Conservation (phyloP, 169 alveolate species). For the Plasmodium berghei region DNA sequence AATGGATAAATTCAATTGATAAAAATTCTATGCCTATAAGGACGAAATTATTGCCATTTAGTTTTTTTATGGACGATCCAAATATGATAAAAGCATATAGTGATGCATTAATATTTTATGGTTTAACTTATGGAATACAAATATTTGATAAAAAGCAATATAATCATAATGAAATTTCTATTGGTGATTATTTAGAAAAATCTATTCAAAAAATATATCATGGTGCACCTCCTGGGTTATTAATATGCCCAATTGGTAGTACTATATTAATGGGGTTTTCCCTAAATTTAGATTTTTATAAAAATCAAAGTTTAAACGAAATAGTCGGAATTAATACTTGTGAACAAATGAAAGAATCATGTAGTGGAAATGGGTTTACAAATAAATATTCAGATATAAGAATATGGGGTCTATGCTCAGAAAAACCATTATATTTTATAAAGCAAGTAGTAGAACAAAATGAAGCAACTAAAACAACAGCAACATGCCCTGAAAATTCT, state of each 20-base stretch:
- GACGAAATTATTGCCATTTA: conserved; percentile 80
- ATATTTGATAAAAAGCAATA: conserved; percentile 55
- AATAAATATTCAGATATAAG: conserved; percentile 80
- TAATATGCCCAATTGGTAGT: conserved; percentile 85
- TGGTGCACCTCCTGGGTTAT: conserved; percentile 88
- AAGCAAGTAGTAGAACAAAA: conserved; percentile 83
- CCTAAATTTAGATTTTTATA: conserved; percentile 75
- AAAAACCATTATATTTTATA: conserved; percentile 80
- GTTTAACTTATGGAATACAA: conserved; percentile 68
- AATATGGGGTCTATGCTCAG: conserved; percentile 85
- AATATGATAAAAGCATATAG: conserved; percentile 76
- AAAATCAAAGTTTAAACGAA: conserved; percentile 30
- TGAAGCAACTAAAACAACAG: conserved; percentile 76
- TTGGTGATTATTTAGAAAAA: conserved; percentile 74
- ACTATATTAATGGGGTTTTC: conserved; percentile 87
- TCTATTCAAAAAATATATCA: conserved; percentile 79
- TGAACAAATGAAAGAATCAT: conserved; percentile 86
- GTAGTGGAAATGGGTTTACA: conserved; percentile 80
- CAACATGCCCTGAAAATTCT: conserved; percentile 77
- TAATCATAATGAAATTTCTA: conserved; percentile 42
- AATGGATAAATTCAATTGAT: conserved; percentile 81
- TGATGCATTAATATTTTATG: conserved; percentile 71
- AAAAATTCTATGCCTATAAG: conserved; percentile 87
- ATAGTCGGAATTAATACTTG: conserved; percentile 75
- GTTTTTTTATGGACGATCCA: conserved; percentile 74